These are phyloP conservation scores for Meredithiella fracta DNA, from an alignment of 2,329 filamentous ascomycete genomes.

Conservation along the genomic window DNA sequence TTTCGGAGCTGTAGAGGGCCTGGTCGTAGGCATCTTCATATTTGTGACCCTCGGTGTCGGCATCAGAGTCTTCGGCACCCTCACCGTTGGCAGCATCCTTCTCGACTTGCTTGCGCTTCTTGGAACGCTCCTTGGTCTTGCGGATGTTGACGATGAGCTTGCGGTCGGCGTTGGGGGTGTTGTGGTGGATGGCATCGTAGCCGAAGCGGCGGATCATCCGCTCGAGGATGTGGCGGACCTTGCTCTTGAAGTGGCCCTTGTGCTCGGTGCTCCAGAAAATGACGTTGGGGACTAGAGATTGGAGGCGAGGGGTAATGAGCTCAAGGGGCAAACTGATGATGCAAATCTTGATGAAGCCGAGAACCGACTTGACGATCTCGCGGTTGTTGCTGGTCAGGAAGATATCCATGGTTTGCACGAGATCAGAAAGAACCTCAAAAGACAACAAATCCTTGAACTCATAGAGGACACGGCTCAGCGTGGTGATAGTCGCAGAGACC, in stretches of 20 bases:
- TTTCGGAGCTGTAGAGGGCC: constrained; percentile 75
- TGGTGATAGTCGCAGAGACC: constrained; percentile 94
- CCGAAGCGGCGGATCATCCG: constrained; percentile 86
- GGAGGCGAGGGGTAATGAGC: constrained; percentile 61
- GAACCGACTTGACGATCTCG: constrained; percentile 84
- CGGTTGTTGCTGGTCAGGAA: constrained; percentile 94
- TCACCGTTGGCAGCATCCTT: constrained; percentile 30
- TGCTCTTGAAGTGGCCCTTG: constrained; percentile 90
- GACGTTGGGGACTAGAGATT: constrained; percentile 67
- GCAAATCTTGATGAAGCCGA: constrained; percentile 94
- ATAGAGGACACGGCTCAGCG: constrained; percentile 81
- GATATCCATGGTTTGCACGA: constrained; percentile 88
- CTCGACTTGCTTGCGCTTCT: constrained; percentile 68
- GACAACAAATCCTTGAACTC: constrained; percentile 64
- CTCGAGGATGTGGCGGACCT: constrained; percentile 96
- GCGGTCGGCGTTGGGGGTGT: constrained; percentile 70
- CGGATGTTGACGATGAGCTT: constrained; percentile 90
- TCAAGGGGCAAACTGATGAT: constrained; percentile 69
- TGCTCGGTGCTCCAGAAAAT: constrained; percentile 97
- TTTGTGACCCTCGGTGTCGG: constrained; percentile 30
- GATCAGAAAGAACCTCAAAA: constrained; percentile 55
- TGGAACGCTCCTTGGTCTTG: constrained; percentile 81
- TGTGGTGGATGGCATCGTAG: constrained; percentile 58
- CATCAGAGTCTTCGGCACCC: constrained; percentile 17
- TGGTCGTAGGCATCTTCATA: constrained; percentile 93